Evolutionary conservation across 768 basidiomycete species (phyloP).

Genomic region (Xerocomellus dryophilus): DNA sequence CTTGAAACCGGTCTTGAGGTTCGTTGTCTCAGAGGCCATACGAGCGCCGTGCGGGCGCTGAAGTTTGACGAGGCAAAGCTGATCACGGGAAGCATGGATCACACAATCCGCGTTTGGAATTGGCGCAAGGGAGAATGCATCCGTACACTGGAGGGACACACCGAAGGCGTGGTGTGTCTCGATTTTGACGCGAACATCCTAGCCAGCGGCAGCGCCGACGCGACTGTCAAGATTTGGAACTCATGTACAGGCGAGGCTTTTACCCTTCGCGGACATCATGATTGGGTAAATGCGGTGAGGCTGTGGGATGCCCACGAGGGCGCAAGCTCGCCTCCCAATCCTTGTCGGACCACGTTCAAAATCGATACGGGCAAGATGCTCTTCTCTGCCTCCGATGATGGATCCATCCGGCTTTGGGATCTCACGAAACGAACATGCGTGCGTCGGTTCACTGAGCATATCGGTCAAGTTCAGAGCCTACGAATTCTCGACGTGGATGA

Average conservation of each 20-base stretch:
- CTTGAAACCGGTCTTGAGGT: conserved; percentile 86
- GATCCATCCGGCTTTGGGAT: conserved; percentile 93
- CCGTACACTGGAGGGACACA: conserved; percentile 84
- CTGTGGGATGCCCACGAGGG: conserved; percentile 68
- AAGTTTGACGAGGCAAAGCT: conserved; percentile 96
- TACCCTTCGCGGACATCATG: conserved; percentile 85
- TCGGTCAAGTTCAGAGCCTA: conserved; percentile 92
- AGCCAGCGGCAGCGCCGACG: conserved; percentile 89
- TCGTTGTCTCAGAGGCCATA: conserved; percentile 83
- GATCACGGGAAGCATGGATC: conserved; percentile 96
- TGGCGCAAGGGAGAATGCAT: conserved; percentile 90
- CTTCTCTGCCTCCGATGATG: conserved; percentile 96
- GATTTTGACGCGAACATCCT: conserved; percentile 90
- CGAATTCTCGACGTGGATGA: conserved; percentile 70
- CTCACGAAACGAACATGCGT: conserved; percentile 76
- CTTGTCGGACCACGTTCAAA: conserved; percentile 39
- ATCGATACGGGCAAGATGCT: conserved; percentile 90
- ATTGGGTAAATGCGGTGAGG: conserved; percentile 95
- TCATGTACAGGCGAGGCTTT: conserved; percentile 89
- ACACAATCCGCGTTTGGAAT: conserved; percentile 93
- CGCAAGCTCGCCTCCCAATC: conserved; percentile 8
- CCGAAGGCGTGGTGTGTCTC: conserved; percentile 86
- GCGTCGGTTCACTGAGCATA: conserved; percentile 82
- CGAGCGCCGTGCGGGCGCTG: conserved; percentile 83
- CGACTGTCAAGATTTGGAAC: conserved; percentile 96